These are phyloP conservation scores for Glebionis coronaria DNA, from an alignment of 129 eudicot genomes.

Conservation along the genomic window DNA sequence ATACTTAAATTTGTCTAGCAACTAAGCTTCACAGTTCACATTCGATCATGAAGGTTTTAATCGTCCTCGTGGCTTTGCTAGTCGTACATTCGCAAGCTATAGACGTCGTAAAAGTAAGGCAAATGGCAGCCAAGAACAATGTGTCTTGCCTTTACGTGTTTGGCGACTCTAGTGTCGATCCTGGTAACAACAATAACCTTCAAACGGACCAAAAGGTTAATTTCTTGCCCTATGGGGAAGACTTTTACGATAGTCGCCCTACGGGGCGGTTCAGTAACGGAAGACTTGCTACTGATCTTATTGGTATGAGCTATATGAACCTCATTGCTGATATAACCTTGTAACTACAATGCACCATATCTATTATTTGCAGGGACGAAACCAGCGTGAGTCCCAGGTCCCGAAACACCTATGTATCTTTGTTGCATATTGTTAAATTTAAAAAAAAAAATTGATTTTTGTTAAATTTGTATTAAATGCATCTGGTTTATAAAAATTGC, in stretches of 20 bases:
- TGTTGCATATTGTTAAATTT: too few species aligned
- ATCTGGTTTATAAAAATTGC: too few species aligned
- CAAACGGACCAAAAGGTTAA: slow-evolving; percentile 34
- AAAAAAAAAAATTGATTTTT: too few species aligned
- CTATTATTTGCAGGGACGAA: too few species aligned
- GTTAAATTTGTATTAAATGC: too few species aligned
- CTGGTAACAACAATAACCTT: slow-evolving; percentile 40
- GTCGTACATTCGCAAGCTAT: slow-evolving; percentile 30
- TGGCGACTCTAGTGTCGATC: slow-evolving; percentile 37
- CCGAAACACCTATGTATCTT: too few species aligned
- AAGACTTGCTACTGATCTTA: slow-evolving; percentile 40
- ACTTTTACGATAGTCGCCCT: slow-evolving; percentile 29
- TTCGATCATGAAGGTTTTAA: slow-evolving; percentile 8
- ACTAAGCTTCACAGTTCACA: background rate
- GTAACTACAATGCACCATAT: too few species aligned
- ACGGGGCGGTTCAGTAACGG: slow-evolving; percentile 33
- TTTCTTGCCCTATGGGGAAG: slow-evolving; percentile 33
- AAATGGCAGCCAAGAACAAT: slow-evolving; percentile 29
- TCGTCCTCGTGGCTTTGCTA: slow-evolving; percentile 27
- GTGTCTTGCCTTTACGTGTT: slow-evolving; percentile 35
- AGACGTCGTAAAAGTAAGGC: slow-evolving; percentile 26
- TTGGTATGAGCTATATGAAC: slow-evolving; percentile 20
- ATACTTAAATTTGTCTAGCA: slow-evolving; percentile 17
- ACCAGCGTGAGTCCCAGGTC: too few species aligned
- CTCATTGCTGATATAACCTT: too few species aligned